Conservation (phyloP, 495 filamentous ascomycete species). For the Tuber borchii region DNA sequence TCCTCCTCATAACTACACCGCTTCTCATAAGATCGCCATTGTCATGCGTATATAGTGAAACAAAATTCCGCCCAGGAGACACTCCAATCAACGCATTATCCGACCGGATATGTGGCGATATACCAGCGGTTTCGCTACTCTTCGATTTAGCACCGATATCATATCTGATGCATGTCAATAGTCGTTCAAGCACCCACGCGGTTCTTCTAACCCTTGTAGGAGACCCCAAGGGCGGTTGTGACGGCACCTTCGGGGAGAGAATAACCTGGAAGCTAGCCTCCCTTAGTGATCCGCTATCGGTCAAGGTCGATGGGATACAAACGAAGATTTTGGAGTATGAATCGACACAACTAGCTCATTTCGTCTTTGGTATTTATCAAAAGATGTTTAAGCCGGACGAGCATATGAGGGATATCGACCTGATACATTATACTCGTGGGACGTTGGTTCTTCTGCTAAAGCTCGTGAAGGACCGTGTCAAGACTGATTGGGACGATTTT, state of each 20-base stretch:
- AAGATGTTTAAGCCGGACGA: constrained; percentile 48
- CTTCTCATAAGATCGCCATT: constrained; percentile 45
- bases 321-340: constrained; percentile 35
- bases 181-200: constrained; percentile 39
- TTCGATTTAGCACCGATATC: constrained; percentile 49
- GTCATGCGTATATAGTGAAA: constrained; percentile 49
- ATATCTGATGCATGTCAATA: constrained; percentile 49
- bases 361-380: constrained; percentile 44
- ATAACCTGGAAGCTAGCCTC: constrained; percentile 34
- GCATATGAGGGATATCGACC: constrained; percentile 18
- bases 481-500: constrained; percentile 41
- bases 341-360: constrained; percentile 39
- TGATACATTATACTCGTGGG: constrained; percentile 44
- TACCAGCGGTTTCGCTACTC: constrained; percentile 47
- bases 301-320: constrained; percentile 20
- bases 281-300: constrained; percentile 26
- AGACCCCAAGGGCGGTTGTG: constrained; percentile 11
- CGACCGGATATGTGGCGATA: constrained; percentile 45
- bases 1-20: constrained; percentile 49
- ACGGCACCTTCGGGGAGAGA: constrained; percentile 22
- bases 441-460: constrained; percentile 44
- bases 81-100: constrained; percentile 33
- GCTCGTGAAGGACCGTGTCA: constrained; percentile 36
- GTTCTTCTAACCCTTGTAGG: constrained; percentile 33
- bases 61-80: constrained; percentile 33